phyloP scores from a whole-genome alignment of 1,139 yeast species.

The Scheffersomyces segobiensis region DNA sequence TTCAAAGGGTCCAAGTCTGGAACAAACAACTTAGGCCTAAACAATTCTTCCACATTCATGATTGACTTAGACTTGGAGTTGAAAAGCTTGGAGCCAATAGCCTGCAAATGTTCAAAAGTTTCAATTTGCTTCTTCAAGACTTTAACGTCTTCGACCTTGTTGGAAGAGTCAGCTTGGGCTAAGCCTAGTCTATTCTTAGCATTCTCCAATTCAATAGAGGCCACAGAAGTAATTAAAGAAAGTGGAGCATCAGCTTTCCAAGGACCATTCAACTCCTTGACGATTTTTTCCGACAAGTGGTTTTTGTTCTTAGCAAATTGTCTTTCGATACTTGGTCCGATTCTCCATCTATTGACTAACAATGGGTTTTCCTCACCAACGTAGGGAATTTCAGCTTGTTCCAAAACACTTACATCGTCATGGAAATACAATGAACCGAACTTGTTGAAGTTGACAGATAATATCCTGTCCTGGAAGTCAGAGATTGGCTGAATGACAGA shows the following conservation, averaged over 20 bases:
- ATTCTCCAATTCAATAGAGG: slow-evolving; percentile 65
- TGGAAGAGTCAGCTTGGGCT: slow-evolving; percentile 55
- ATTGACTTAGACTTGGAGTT: slow-evolving; percentile 51
- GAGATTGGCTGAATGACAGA: slow-evolving; percentile 63
- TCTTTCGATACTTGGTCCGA: slow-evolving; percentile 88
- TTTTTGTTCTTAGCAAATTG: slow-evolving; percentile 70
- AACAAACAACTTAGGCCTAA: slow-evolving; percentile 70
- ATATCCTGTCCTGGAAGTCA: slow-evolving; percentile 55
- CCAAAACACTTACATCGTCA: slow-evolving; percentile 53
- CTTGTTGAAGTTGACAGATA: slow-evolving; percentile 58
- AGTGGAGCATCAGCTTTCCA: slow-evolving; percentile 62
- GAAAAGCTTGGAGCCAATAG: slow-evolving; percentile 56
- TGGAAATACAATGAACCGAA: slow-evolving; percentile 81
- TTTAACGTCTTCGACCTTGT: slow-evolving; percentile 41
- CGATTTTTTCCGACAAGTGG: slow-evolving; percentile 42
- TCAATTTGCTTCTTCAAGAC: slow-evolving; percentile 49
- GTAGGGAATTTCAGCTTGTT: slow-evolving; percentile 54
- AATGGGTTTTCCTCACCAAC: slow-evolving; percentile 60
- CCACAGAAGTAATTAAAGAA: slow-evolving; percentile 63
- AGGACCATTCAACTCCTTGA: slow-evolving; percentile 67
- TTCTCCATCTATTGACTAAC: slow-evolving; percentile 73
- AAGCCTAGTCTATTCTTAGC: slow-evolving; percentile 55
- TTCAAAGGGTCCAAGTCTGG: slow-evolving; percentile 94
- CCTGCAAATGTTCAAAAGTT: slow-evolving; percentile 60
- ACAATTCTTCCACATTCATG: slow-evolving; percentile 60